These are phyloP conservation scores for Capronia americana DNA, from an alignment of 2,329 filamentous ascomycete species.

Conservation along the genomic window DNA sequence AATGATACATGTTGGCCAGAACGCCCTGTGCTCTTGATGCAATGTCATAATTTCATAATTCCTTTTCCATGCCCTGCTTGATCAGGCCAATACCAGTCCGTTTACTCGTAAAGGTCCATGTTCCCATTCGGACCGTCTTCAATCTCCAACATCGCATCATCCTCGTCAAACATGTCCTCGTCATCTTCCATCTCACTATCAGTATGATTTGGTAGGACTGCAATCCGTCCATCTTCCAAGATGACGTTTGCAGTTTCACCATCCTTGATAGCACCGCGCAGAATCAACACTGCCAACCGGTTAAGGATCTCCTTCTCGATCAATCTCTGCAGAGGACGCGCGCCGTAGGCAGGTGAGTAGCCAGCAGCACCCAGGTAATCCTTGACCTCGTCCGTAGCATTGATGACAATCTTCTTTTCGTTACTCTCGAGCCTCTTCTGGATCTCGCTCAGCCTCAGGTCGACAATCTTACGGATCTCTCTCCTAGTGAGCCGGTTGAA, in stretches of 20 bases:
- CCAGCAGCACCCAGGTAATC: conserved; percentile 91
- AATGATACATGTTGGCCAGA: background rate
- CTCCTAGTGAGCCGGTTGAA: conserved; percentile 92
- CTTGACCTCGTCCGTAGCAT: conserved; percentile 83
- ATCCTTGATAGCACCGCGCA: conserved; percentile 82
- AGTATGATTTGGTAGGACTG: conserved; percentile 77
- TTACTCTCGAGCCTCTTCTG: conserved; percentile 89
- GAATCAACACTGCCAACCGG: conserved; percentile 85
- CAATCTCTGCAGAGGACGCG: conserved; percentile 82
- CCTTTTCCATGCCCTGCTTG: background rate
- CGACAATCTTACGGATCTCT: conserved; percentile 95
- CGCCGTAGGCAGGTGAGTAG: conserved; percentile 95
- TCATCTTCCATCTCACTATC: conserved; percentile 65
- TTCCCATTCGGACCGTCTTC: conserved; percentile 57
- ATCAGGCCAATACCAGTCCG: background rate
- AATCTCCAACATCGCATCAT: conserved; percentile 75
- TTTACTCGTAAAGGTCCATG: conserved; percentile 68
- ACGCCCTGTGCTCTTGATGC: conserved; percentile 14
- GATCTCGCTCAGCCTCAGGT: conserved; percentile 84
- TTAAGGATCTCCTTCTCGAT: conserved; percentile 99
- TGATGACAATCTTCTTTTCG: conserved; percentile 81
- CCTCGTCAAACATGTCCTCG: conserved; percentile 79
- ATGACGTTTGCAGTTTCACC: conserved; percentile 83
- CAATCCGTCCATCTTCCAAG: conserved; percentile 77
- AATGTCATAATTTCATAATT: conserved; percentile 9